These are phyloP conservation scores for Ceratocystis diversiconidia DNA, from an alignment of 2,329 filamentous ascomycete species.

Conservation along the genomic window DNA sequence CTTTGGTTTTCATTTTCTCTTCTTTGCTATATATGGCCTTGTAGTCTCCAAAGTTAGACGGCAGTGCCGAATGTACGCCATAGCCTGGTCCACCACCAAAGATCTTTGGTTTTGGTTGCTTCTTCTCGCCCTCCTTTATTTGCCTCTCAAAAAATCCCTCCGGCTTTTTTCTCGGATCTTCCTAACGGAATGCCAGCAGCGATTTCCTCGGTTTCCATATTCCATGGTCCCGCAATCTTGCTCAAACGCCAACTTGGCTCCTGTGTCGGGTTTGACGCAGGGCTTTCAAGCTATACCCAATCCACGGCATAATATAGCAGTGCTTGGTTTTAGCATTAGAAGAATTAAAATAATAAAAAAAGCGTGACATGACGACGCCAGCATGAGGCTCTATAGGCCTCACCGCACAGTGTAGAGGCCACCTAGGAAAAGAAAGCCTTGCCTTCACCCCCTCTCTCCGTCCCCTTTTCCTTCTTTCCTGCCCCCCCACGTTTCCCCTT, in stretches of 20 bases:
- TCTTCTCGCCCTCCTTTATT: not conserved
- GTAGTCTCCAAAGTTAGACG: no score
- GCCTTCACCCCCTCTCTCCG: not conserved
- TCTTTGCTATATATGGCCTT: no score
- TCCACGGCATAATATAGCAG: not conserved
- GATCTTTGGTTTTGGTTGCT: not conserved
- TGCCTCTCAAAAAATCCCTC: conserved; percentile 2
- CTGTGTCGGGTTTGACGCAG: not conserved
- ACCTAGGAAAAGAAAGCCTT: not conserved
- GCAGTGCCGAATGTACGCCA: no score
- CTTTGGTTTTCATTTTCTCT: no score
- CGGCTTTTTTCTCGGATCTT: conserved; percentile 12
- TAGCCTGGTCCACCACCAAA: not conserved
- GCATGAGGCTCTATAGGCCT: not conserved
- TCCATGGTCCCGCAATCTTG: not conserved
- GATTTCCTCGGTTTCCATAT: not conserved
- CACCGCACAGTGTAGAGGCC: not conserved
- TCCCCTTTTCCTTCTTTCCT: not conserved
- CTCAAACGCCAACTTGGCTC: not conserved
- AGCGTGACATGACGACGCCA: not conserved
- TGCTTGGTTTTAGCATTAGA: not conserved
- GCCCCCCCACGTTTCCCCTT: not conserved
- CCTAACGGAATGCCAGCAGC: not conserved
- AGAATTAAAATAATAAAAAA: not conserved
- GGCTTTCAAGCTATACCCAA: not conserved